Percentiles rank a stretch among this genome's conserved stretches.
phyloP scores from a whole-genome alignment of 768 basidiomycete species.

The Pleurotus tuoliensis region DNA sequence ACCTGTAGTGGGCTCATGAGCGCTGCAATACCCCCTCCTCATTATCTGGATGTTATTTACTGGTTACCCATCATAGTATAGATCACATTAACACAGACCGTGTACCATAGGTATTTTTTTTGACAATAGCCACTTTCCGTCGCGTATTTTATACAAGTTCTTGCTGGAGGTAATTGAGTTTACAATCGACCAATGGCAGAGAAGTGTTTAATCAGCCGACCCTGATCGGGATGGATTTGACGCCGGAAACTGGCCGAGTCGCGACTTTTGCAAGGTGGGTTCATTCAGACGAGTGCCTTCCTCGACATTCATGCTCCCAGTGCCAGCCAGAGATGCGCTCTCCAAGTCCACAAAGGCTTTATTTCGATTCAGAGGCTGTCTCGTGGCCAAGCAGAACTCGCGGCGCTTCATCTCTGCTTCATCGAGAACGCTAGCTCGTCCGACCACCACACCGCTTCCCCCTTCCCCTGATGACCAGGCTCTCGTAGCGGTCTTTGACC shows the following conservation, averaged over 20 bases:
- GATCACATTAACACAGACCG: neutral
- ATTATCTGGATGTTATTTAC: neutral
- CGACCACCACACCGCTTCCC: constrained; percentile 41
- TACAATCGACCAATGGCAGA: neutral
- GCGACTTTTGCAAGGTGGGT: neutral
- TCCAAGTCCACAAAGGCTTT: constrained; percentile 26
- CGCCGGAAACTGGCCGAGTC: neutral
- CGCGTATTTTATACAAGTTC: too few relatives aligned
- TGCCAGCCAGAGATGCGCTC: constrained; percentile 37
- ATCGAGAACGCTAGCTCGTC: constrained; percentile 10
- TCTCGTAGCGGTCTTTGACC: constrained; percentile 70
- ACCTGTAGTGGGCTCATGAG: constrained; percentile 1
- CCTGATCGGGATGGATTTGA: constrained; percentile 7
- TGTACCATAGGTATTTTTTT: neutral
- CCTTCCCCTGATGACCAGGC: constrained; percentile 63
- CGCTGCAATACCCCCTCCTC: neutral
- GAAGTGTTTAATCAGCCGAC: neutral
- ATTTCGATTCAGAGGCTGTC: constrained; percentile 41
- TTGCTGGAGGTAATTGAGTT: neutral
- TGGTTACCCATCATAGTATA: neutral
- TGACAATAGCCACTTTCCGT: too few relatives aligned
- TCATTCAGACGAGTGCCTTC: neutral
- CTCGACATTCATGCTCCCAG: constrained; percentile 35
- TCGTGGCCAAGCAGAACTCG: constrained; percentile 28
- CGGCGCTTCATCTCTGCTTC: constrained; percentile 14